Percentiles rank a stretch among this genome's conserved stretches.
Conservation (phyloP, 2,329 filamentous ascomycete species). For the Colletotrichum sp. region DNA sequence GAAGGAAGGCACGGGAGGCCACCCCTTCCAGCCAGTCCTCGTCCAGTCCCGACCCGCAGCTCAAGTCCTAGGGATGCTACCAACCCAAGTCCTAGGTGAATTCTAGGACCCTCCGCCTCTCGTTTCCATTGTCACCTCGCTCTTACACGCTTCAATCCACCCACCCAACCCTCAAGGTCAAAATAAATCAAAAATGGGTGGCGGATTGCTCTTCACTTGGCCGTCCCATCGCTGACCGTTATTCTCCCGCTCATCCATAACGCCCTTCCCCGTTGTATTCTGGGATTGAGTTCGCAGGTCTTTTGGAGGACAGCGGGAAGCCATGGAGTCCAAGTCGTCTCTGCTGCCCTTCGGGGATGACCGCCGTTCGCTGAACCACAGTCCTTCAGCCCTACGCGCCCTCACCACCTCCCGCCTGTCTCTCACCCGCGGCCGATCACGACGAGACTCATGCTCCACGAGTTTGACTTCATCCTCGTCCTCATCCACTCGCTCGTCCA, state of each 20-base stretch:
- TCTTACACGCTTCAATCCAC: background rate
- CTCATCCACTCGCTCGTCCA: constrained; percentile 25
- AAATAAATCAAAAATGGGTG: constrained; percentile 21
- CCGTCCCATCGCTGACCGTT: constrained; percentile 3
- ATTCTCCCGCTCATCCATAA: background rate
- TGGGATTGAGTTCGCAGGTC: background rate
- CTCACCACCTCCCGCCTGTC: constrained; percentile 34
- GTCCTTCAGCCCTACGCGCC: constrained; percentile 34
- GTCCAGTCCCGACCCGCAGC: constrained; percentile 12
- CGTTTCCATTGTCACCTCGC: background rate
- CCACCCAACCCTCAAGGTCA: constrained; percentile 1
- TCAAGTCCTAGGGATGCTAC: constrained; percentile 15
- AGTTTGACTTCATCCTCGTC: constrained; percentile 27
- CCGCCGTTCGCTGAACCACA: constrained; percentile 26
- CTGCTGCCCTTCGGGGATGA: constrained; percentile 26
- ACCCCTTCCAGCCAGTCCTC: constrained; percentile 17
- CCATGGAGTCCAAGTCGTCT: constrained; percentile 35
- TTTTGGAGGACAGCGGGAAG: background rate
- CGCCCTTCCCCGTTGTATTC: background rate
- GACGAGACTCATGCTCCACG: constrained; percentile 30
- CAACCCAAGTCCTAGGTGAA: constrained; percentile 9
- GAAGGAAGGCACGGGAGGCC: background rate
- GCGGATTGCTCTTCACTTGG: background rate
- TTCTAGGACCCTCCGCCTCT: constrained; percentile 14
- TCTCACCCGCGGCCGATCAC: constrained; percentile 33